These are phyloP conservation scores for Blakeslea trispora DNA, from an alignment of 371 early-diverging fungal genomes.

Conservation along the genomic window DNA sequence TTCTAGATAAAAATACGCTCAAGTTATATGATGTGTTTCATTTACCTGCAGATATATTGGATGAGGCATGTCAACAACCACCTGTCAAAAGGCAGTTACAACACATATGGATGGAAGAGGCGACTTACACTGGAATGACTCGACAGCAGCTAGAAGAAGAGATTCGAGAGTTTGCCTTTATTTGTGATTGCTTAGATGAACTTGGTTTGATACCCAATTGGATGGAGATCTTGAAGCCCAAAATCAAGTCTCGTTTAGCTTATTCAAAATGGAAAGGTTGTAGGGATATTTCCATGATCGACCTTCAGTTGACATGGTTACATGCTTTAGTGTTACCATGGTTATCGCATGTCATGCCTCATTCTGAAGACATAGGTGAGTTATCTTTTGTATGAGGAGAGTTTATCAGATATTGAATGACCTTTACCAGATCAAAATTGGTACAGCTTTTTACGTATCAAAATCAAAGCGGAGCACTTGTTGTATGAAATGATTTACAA, in stretches of 20 bases:
- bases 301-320: slow-evolving; percentile 22
- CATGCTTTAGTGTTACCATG: slow-evolving; percentile 27
- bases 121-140: too few relatives aligned
- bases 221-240: slow-evolving; percentile 9
- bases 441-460: slow-evolving; percentile 18
- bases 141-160: background rate
- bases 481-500: slow-evolving; percentile 24
- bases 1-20: slow-evolving; percentile 9
- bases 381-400: too few relatives aligned
- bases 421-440: slow-evolving; percentile 15
- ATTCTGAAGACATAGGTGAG: slow-evolving; percentile 7
- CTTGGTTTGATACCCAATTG: slow-evolving; percentile 14
- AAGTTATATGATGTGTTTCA: slow-evolving; percentile 12
- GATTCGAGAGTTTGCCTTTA: background rate
- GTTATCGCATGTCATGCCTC: slow-evolving; percentile 18
- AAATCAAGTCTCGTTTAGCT: slow-evolving; percentile 7
- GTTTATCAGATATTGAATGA: too few relatives aligned
- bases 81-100: too few relatives aligned
- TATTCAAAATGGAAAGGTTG: slow-evolving; percentile 5
- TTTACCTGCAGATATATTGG: slow-evolving; percentile 9
- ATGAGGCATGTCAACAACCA: background rate
- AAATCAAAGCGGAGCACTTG: slow-evolving; percentile 24
- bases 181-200: slow-evolving; percentile 13
- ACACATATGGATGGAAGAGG: too few relatives aligned
- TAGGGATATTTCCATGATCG: slow-evolving; percentile 6